Evolutionary conservation across 208 protist species (phyloP), one percentile per base, ranked within the genome.

Genomic region (Balamuthia mandrillaris): DNA sequence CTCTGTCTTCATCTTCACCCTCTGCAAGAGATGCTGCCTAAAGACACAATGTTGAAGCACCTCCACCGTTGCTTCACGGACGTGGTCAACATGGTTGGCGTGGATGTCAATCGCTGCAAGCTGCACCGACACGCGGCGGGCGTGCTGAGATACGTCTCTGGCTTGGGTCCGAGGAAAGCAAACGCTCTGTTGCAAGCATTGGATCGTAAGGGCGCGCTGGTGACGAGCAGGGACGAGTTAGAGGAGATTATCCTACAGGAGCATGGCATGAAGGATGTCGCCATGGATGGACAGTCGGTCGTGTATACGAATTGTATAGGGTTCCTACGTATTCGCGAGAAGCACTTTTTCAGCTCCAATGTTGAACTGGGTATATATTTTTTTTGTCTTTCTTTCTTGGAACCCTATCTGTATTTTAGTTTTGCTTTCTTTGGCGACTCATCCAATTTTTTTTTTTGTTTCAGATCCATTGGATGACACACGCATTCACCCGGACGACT

Each of bases 101-200:
- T 92, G 0, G 90, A 92, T n/a, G 87, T 92, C 35, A 92, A 92
- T 37, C 79, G 65, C 37, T 45, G 68, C 27, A 33, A 85, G 10
- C 27, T 35, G 21, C 27, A 85, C 39, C 45, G 54, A 24, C 83
- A 82, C 33, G 51, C 86, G 12, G 33, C 84, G 7, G 29, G 35
- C 1, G 44, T 49, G 1, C 42, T 79, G 3, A 82, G 86, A 29
- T 92, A 92, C 60, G 60, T 92, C 0, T 45, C 68, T 6, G 90
- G 90, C 58, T 45, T 92, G 0, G 90, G 90, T 27, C 79, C 83
- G 1, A 84, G 90, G 84, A 92, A 92, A 41, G 84, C 89, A 14
- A 52, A 90, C 44, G 68, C 77, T 7, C 21, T 92, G 6, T 31
- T 92, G 0, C 82, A 88, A n/a, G 47, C 33, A 3, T 31, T 92